phyloP scores from a whole-genome alignment of 768 basidiomycete species.

The Mycena galopus region DNA sequence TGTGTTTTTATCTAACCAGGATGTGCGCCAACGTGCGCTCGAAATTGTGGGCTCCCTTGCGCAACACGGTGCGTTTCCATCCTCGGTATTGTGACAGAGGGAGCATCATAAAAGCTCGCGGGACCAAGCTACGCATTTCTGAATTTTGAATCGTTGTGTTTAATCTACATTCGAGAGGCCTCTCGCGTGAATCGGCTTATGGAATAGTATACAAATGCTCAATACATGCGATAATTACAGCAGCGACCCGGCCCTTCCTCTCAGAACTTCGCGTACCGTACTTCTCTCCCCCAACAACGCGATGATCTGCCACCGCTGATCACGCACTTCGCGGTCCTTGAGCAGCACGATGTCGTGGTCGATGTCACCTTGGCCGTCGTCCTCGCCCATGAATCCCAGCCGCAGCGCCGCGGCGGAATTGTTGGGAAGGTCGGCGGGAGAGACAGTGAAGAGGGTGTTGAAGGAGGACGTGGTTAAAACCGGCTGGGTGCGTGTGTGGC shows the following conservation, averaged over 20 bases:
- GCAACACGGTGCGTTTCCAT: no score
- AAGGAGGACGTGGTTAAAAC: conserved; percentile 79
- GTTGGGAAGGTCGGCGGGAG: conserved; percentile 84
- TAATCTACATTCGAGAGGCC: no score
- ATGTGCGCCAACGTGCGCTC: no score
- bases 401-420: conserved; percentile 83
- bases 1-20: no score
- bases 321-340: conserved; percentile 74
- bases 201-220: conserved; percentile 30
- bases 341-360: conserved; percentile 65
- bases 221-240: conserved; percentile 26
- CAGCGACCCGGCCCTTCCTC: conserved; percentile 46
- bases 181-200: neutral
- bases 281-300: conserved; percentile 82
- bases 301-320: conserved; percentile 83
- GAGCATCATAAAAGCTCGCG: no score
- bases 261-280: conserved; percentile 72
- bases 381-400: conserved; percentile 64
- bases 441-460: conserved; percentile 81
- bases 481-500: conserved; percentile 53
- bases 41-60: no score
- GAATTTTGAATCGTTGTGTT: neutral
- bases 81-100: no score
- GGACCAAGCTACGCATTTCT: no score
- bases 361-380: conserved; percentile 61